A percentile compares a stretch with the other conserved stretches of the same genome.
These are phyloP conservation scores for Fusarium tuaranense DNA, from an alignment of 2,329 filamentous ascomycete genomes.

Conservation along the genomic window DNA sequence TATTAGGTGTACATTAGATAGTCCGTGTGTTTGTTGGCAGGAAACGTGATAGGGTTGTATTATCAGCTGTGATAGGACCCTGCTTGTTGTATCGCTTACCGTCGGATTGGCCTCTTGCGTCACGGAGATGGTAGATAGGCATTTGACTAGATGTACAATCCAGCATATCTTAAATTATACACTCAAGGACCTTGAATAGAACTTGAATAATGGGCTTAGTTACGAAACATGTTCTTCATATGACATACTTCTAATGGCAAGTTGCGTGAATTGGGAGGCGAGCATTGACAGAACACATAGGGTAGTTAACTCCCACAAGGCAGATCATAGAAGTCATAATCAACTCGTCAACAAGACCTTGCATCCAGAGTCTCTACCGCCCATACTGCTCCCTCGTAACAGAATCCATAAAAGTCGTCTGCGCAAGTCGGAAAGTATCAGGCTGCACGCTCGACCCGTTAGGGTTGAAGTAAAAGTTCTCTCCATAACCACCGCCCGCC, in stretches of 20 bases:
- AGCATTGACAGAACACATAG: too few species aligned
- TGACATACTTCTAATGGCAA: too few species aligned
- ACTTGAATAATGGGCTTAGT: background rate
- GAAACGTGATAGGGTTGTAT: background rate
- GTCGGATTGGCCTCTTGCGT: background rate
- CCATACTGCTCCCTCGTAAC: slow-evolving; percentile 33
- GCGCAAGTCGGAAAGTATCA: slow-evolving; percentile 36
- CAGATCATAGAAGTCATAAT: background rate
- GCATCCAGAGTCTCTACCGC: background rate
- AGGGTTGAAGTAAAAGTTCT: slow-evolving; percentile 39
- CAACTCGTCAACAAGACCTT: background rate
- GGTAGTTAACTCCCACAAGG: background rate
- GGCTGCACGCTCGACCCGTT: slow-evolving; percentile 28
- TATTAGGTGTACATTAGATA: background rate
- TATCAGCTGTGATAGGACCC: background rate
- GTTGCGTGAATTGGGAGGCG: too few species aligned
- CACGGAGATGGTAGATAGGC: background rate
- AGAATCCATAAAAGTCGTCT: slow-evolving; percentile 35
- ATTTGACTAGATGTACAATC: background rate
- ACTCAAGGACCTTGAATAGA: background rate
- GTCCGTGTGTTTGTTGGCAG: background rate
- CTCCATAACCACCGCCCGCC: slow-evolving; percentile 32
- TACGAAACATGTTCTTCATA: too few species aligned
- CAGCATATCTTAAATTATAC: background rate
- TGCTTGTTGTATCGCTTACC: background rate